These are phyloP conservation scores for Ailanthus altissimus DNA, from an alignment of 345 rosid genomes.

Conservation along the genomic window DNA sequence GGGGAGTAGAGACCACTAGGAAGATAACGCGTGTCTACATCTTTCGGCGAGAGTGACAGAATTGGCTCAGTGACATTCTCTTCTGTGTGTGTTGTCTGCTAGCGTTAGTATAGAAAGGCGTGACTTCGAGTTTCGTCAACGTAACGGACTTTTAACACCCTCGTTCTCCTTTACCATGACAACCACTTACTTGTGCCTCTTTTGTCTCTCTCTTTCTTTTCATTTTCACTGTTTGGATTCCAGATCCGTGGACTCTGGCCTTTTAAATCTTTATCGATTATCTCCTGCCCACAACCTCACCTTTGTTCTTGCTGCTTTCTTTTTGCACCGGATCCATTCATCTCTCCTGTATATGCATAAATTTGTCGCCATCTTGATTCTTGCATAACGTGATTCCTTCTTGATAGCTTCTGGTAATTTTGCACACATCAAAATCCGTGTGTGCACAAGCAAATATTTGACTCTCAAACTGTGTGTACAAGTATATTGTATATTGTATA, in stretches of 20 bases:
- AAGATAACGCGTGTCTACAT: slow-evolving; percentile 31
- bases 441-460: not conserved
- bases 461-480: slow-evolving; percentile 16
- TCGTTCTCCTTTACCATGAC: slow-evolving; percentile 10
- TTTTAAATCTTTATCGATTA: too few relatives aligned
- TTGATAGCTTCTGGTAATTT: not conserved
- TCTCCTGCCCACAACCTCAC: not conserved
- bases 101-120: slow-evolving; percentile 16
- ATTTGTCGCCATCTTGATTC: not conserved
- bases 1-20: slow-evolving; percentile 3
- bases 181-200: slow-evolving; percentile 19
- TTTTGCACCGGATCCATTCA: not conserved
- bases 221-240: not conserved
- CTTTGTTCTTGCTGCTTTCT: not conserved
- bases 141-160: slow-evolving; percentile 23
- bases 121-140: slow-evolving; percentile 33
- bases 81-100: not conserved
- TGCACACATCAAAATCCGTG: not conserved
- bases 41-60: slow-evolving; percentile 29
- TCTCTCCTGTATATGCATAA: not conserved
- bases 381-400: not conserved
- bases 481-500: not conserved
- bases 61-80: not conserved
- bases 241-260: too few relatives aligned
- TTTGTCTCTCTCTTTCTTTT: not conserved